Percentiles rank a stretch among this genome's conserved stretches.
Conservation (phyloP, 2,329 filamentous ascomycete species). For the Hortaea sp. region DNA sequence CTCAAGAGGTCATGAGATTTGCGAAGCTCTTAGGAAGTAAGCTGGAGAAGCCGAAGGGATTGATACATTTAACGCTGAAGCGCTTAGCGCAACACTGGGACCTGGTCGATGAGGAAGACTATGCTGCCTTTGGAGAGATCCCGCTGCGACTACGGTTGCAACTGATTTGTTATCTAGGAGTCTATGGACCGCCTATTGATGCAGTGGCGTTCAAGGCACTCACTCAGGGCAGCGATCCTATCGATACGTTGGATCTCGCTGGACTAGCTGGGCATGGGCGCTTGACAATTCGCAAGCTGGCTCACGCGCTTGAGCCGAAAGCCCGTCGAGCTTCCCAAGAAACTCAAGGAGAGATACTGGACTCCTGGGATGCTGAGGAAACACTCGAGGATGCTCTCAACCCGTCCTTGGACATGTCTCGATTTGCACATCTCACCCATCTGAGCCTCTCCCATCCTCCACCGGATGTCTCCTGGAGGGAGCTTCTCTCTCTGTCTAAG, state of each 20-base stretch:
- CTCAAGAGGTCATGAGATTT: conserved; percentile 18
- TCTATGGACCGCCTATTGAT: conserved; percentile 37
- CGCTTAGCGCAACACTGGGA: conserved; percentile 47
- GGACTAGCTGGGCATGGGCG: conserved; percentile 37
- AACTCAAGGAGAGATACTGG: conserved; percentile 18
- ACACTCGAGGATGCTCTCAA: conserved; percentile 13
- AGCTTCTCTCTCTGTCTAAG: conserved; percentile 43
- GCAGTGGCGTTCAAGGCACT: conserved; percentile 41
- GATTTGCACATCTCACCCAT: conserved; percentile 45
- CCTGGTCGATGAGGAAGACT: conserved; percentile 47
- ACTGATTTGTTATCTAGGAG: conserved; percentile 47
- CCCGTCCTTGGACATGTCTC: conserved; percentile 18
- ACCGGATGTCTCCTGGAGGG: conserved; percentile 42
- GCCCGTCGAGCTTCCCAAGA: too few relatives aligned
- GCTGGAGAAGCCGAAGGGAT: conserved; percentile 23
- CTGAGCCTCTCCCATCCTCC: conserved; percentile 48
- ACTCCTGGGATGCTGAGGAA: conserved; percentile 38
- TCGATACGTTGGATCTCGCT: conserved; percentile 44
- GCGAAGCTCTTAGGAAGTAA: conserved; percentile 7
- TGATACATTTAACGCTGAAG: conserved; percentile 44
- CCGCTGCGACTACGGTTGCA: conserved; percentile 42
- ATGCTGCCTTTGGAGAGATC: conserved; percentile 42
- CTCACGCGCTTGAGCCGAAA: conserved; percentile 28
- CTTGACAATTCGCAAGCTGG: conserved; percentile 40
- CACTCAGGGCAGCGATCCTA: conserved; percentile 37